phyloP scores from a whole-genome alignment of 2,329 filamentous ascomycete genomes.

The Diatrype stigma region DNA sequence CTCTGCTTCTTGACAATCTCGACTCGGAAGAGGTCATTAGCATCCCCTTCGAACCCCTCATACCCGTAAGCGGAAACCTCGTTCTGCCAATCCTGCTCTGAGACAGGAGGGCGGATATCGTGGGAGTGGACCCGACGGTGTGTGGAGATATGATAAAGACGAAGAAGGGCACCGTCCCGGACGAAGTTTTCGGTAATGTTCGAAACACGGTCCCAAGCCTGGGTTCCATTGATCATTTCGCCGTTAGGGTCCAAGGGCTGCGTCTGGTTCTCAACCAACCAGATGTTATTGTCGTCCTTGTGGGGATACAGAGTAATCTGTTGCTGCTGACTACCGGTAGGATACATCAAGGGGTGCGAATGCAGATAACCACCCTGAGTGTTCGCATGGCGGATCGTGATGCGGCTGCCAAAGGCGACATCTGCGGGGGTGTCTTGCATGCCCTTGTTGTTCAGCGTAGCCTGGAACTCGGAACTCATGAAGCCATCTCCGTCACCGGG shows the following conservation, averaged over 20 bases:
- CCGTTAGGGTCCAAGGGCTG: constrained; percentile 77
- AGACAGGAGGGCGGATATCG: constrained; percentile 82
- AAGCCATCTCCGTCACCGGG: constrained; percentile 97
- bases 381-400: constrained; percentile 88
- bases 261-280: constrained; percentile 92
- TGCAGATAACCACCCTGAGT: constrained; percentile 97
- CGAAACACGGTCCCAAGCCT: constrained; percentile 73
- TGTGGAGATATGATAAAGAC: constrained; percentile 78
- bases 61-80: constrained; percentile 97
- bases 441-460: constrained; percentile 90
- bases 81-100: constrained; percentile 89
- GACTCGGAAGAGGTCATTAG: constrained; percentile 91
- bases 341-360: constrained; percentile 97
- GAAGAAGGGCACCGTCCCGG: constrained; percentile 74
- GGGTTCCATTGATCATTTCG: constrained; percentile 71
- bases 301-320: constrained; percentile 98
- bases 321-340: constrained; percentile 94
- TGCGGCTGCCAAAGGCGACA: constrained; percentile 80
- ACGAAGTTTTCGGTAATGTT: constrained; percentile 59
- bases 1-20: constrained; percentile 93
- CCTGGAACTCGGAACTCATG: constrained; percentile 99
- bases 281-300: constrained; percentile 98
- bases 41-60: constrained; percentile 93
- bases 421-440: constrained; percentile 96
- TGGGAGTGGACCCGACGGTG: constrained; percentile 92